Evolutionary conservation across 176 grass and related monocot genomes (phyloP), one percentile per base, ranked within the genome.

Genomic region (Aegilops speltoides): DNA sequence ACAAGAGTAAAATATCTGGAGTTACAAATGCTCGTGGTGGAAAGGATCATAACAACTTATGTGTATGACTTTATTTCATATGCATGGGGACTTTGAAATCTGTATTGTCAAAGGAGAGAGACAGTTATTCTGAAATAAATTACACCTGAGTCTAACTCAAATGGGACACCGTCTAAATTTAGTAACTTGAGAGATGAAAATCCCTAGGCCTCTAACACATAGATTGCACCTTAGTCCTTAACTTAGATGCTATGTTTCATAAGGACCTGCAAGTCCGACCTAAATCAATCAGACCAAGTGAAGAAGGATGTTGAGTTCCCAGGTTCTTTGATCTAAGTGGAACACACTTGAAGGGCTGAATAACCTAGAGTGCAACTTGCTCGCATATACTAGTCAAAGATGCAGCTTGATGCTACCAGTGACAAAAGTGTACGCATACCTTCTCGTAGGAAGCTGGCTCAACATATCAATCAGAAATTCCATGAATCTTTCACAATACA

Each of bases 401-500:
- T 87, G 32, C 56, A 80, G 45, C 67, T 69, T 82, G 61, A 38
- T 37, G 76, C 29, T 62, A 69, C 46, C 38, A 59, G 60, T 62
- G 84, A 84, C 34, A 52, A 68, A 87, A 28, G 2, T 78, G 33
- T 69, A 56, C 45, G 77, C 68, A 74, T 84, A 96, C 94, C 97
- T 87, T 86, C 97, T 96, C 50, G 97, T 99, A 71, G 93, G 97
- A 66, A 99, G 90, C 87, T 99, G 97, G 87, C 97, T 99, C 92
- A 99, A 83, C 77, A 99, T 89, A 94, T 99, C 97, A 79, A 99
- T 99, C 87, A 99, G 64, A 87, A 99, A 99, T 82, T 99, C 97
- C 92, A 96, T 96, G 88, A 99, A 99, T 83, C 97, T 93, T 85
- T 99, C 97, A 22, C 97, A 99, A 26, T 99, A 99, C 87, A 99